Evolutionary conservation across 176 grass and related monocot genomes (phyloP), one percentile per base, ranked within the genome.

Genomic region (Paspalum vaginatum): DNA sequence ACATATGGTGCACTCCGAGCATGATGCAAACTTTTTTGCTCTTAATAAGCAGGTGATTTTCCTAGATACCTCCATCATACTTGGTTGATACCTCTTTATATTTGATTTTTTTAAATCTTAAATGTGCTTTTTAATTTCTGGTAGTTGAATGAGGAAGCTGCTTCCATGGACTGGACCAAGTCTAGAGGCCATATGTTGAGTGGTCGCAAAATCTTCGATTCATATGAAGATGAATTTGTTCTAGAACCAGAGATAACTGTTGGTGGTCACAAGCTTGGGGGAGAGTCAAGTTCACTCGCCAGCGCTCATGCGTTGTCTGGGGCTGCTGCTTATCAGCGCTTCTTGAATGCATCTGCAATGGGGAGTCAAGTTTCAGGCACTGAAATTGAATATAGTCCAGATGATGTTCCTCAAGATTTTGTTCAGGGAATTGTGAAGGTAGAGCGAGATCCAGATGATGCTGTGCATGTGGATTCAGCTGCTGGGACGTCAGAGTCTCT

Each of bases 1-100:
- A 39, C 96, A 99, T 81, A 99, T 95, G 96, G 92, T 99, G 65
- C 88, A 95, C 45, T 91, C 90, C 43, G 90, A 99, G 84, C 96
- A 99, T 79, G 96, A 99, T 86, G 81, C 90, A 18, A 83, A 88
- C 15, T 99, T 99, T 70, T 99, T 99, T 88, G 86, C 92, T 70
- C 86, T 99, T 89, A 95, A 99, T 81, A 99, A 93, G 61, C 92
- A 93, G 88, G 92, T 99, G 24, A 13, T 0, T 70, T 74, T 84
- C 7, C 73, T 68, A 18, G 18, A 58, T 68, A 17, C 32, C 37
- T 40, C 5, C 21, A 9, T 46, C n/a, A 68, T 56, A 0, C 54
- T 81, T 41, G 9, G 16, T 67, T 74, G 8, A 40, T 25, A 46
- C 68, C 17, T 75, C 26, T 75, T 73, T 82, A 38, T 11, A 32